These are phyloP conservation scores for Colletotrichum chrysophilum DNA, from an alignment of 2,329 filamentous ascomycete genomes.

Conservation along the genomic window DNA sequence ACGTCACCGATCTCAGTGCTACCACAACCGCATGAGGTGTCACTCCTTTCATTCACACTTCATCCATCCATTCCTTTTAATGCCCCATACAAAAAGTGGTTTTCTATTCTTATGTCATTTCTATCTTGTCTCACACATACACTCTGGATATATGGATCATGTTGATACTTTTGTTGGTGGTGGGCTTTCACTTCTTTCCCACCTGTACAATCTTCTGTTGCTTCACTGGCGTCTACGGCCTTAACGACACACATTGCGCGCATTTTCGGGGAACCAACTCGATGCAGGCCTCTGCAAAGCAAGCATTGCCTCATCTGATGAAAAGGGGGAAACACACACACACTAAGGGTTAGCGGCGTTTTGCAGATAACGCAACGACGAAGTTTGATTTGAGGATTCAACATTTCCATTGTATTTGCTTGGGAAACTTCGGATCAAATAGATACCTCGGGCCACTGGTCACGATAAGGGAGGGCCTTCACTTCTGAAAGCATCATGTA, in stretches of 20 bases:
- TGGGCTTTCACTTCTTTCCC: neutral
- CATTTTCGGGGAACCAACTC: neutral
- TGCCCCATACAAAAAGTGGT: neutral
- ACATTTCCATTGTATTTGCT: neutral
- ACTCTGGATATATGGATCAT: neutral
- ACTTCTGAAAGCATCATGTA: slow-evolving; percentile 5
- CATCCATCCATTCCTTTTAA: slow-evolving; percentile 1
- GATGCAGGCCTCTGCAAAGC: neutral
- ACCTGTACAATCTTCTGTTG: neutral
- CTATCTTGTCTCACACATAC: neutral
- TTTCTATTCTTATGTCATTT: slow-evolving; percentile 15
- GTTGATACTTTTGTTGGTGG: neutral
- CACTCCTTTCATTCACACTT: neutral
- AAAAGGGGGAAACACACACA: neutral
- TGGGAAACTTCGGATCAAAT: neutral
- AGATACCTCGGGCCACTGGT: slow-evolving; percentile 14
- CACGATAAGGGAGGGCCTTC: slow-evolving; percentile 1
- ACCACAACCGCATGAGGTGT: neutral
- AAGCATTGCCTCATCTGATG: neutral
- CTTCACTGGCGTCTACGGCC: slow-evolving; percentile 1
- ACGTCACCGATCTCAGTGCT: slow-evolving; percentile 27
- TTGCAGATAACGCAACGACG: neutral
- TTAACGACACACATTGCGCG: neutral
- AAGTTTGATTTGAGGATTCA: neutral
- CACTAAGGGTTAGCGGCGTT: neutral